A percentile compares a stretch with the other conserved stretches of the same genome.
Conservation (phyloP, 2,329 filamentous ascomycete genomes). For the Alternaria sp. region DNA sequence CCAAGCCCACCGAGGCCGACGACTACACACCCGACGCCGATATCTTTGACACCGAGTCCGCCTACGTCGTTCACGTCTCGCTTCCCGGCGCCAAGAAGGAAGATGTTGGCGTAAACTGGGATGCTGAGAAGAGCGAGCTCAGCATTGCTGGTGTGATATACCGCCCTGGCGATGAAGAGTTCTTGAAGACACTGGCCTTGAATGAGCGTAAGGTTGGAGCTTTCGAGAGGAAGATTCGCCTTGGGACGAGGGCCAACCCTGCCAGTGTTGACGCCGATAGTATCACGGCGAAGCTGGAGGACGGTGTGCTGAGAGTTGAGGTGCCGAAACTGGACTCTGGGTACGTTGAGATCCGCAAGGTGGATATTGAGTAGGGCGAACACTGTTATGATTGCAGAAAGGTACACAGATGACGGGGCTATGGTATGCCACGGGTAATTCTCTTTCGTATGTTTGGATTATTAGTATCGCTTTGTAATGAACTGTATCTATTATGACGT, state of each 20-base stretch:
- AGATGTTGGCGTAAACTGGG: constrained; percentile 78
- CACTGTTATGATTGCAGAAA: neutral
- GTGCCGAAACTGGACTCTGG: constrained; percentile 72
- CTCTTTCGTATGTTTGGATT: neutral
- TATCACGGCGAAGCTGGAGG: constrained; percentile 78
- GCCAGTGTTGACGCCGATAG: constrained; percentile 69
- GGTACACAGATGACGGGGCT: neutral
- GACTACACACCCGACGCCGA: constrained; percentile 73
- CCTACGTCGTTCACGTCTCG: constrained; percentile 72
- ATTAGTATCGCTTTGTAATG: neutral
- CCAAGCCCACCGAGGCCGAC: constrained; percentile 22
- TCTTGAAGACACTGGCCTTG: constrained; percentile 66
- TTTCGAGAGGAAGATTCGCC: constrained; percentile 73
- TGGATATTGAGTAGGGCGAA: constrained; percentile 55
- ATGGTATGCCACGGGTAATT: neutral
- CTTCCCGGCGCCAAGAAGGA: constrained; percentile 81
- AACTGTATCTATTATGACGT: neutral
- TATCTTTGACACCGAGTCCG: constrained; percentile 71
- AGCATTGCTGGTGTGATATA: constrained; percentile 75
- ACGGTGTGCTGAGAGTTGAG: constrained; percentile 77
- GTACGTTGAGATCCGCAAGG: constrained; percentile 63
- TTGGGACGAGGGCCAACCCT: constrained; percentile 62
- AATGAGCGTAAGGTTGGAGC: constrained; percentile 75
- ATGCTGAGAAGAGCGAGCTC: constrained; percentile 70
- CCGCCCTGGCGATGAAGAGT: constrained; percentile 73